Evolutionary conservation across 2,329 filamentous ascomycete species (phyloP), one percentile per base, ranked within the genome.

Genomic region (Fusarium humuli): DNA sequence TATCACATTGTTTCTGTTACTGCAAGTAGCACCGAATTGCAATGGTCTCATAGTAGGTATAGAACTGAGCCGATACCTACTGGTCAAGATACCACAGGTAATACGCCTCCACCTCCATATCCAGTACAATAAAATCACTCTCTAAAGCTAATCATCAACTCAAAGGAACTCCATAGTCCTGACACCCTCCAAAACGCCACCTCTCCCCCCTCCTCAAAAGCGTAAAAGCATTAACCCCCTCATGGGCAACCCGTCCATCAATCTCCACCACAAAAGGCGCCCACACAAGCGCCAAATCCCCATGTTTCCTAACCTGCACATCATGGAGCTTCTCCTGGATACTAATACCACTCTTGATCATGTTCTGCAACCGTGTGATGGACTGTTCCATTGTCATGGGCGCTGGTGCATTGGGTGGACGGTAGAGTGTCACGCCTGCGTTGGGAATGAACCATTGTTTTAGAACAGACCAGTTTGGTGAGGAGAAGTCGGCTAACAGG

Each of bases 331-430:
- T 64, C 7, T 67, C 65, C 12, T 50, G 50, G 0, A 67, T 54
- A 7, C 30, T 23, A 1, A 45, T 41, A 1, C 57, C 47, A 1
- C n/a, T 16, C 22, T 58, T 68, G 37, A 64, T 50, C 64, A 67
- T 67, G 7, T 53, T 14, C 6, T 67, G 63, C 0, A 67, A 25
- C 16, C 64, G 42, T 22, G 29, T 22, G 8, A 67, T 64, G 13
- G 63, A 67, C n/a, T 67, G 41, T n/a, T 67, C 50, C 57, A 67
- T 47, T 4, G 50, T 67, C 65, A 67, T 67, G 4, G 63, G 14
- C 2, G 29, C 16, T 10, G 64, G 62, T 0, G 46, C 20, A 12
- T 32, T 29, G 1, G 62, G 64, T 16, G 62, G 64, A 9, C 64
- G 25, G 7, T 67, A 67, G 0, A 67, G 0, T 10, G 62, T 67